These are phyloP conservation scores for Magnolia sinica DNA, from an alignment of 164 flowering plant genomes.

Conservation along the genomic window DNA sequence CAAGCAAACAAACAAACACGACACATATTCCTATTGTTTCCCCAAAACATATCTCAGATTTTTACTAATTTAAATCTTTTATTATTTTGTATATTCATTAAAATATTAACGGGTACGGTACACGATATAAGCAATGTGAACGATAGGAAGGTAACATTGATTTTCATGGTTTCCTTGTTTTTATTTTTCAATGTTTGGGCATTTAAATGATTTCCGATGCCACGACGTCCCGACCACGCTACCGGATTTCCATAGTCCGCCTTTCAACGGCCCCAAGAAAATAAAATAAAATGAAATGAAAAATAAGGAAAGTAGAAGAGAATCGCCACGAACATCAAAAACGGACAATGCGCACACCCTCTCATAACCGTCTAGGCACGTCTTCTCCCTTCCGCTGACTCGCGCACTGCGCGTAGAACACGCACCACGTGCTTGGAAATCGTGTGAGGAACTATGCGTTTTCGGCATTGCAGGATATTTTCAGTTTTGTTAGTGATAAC, in stretches of 20 bases:
- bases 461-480: not conserved
- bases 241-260: slow-evolving; percentile 26
- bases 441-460: no score
- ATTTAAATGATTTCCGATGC: slow-evolving; percentile 37
- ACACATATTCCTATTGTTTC: slow-evolving; percentile 44
- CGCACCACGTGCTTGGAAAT: not conserved
- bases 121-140: no score
- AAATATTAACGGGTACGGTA: no score
- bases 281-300: no score
- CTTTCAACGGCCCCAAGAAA: slow-evolving; percentile 3
- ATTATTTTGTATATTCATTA: no score
- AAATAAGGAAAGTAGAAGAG: slow-evolving; percentile 11
- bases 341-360: slow-evolving; percentile 26
- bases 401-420: not conserved
- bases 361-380: slow-evolving; percentile 65
- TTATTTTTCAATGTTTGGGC: not conserved
- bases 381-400: not conserved
- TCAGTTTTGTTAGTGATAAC: not conserved
- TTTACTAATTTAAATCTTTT: not conserved
- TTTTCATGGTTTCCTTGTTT: slow-evolving; percentile 1
- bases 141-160: not conserved
- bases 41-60: not conserved
- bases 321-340: not conserved
- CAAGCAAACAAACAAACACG: slow-evolving; percentile 22
- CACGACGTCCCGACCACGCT: slow-evolving; percentile 72